These are phyloP conservation scores for Pseudocercospora pini-densiflorae DNA, from an alignment of 2,329 filamentous ascomycete genomes.

Conservation along the genomic window DNA sequence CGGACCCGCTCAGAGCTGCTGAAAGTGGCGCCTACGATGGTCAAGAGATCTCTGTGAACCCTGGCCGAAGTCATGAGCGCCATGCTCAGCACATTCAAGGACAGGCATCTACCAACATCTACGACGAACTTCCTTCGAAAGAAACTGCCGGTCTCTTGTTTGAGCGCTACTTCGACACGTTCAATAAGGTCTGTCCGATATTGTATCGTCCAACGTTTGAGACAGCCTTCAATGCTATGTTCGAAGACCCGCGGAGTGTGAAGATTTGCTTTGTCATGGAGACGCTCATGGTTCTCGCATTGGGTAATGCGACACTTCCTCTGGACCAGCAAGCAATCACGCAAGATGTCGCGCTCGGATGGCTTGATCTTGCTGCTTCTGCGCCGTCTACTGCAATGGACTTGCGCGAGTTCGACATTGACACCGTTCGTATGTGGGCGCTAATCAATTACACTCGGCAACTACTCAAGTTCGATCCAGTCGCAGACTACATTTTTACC, in stretches of 20 bases:
- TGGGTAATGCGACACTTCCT: background rate
- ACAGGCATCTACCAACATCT: background rate
- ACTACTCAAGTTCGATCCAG: background rate
- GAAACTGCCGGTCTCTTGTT: background rate
- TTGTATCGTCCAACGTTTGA: background rate
- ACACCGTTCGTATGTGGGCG: slow-evolving; percentile 4
- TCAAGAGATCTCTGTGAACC: background rate
- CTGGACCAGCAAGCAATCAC: background rate
- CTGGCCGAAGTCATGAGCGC: background rate
- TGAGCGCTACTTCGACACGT: background rate
- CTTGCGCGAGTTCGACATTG: slow-evolving; percentile 1
- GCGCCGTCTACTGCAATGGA: slow-evolving; percentile 1
- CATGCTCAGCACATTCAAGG: background rate
- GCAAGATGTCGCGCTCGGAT: background rate
- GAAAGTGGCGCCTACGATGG: slow-evolving; percentile 6
- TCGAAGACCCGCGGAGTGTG: background rate
- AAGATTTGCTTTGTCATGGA: slow-evolving; percentile 6
- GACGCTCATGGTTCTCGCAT: background rate
- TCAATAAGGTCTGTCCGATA: slow-evolving; percentile 3
- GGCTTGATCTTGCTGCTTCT: slow-evolving; percentile 1
- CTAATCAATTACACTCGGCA: slow-evolving; percentile 2
- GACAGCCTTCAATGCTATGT: background rate
- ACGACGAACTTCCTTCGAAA: background rate
- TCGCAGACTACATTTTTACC: slow-evolving; percentile 3
- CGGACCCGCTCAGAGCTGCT: background rate